These are phyloP conservation scores for Eurotiales sp. DNA, from an alignment of 2,329 filamentous ascomycete genomes.

Conservation along the genomic window DNA sequence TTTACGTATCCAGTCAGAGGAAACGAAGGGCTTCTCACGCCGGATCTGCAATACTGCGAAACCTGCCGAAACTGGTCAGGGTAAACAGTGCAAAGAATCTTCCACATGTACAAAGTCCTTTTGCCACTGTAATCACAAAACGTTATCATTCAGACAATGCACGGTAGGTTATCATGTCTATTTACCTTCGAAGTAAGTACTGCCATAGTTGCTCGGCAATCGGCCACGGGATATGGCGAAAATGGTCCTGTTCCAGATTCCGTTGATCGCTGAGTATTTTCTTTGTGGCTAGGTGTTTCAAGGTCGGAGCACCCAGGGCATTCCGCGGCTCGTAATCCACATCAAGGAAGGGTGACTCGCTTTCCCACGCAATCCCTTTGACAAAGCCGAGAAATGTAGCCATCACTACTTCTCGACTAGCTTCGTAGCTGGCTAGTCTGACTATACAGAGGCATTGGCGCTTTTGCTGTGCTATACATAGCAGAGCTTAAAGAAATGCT, in stretches of 20 bases:
- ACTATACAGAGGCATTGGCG: background rate
- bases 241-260: conserved; percentile 30
- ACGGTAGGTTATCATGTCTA: too few species aligned
- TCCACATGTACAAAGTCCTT: conserved; percentile 43
- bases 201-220: conserved; percentile 40
- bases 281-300: conserved; percentile 34
- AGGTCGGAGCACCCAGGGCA: conserved; percentile 26
- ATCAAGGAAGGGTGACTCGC: conserved; percentile 35
- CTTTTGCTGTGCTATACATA: background rate
- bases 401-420: conserved; percentile 5
- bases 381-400: conserved; percentile 11
- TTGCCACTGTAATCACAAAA: conserved; percentile 26
- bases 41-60: conserved; percentile 28
- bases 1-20: conserved; percentile 33
- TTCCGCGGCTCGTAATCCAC: conserved; percentile 24
- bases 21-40: conserved; percentile 27
- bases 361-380: conserved; percentile 33
- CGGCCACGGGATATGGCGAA: conserved; percentile 37
- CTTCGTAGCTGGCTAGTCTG: background rate
- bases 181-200: conserved; percentile 32
- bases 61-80: conserved; percentile 30
- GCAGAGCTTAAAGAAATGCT: background rate
- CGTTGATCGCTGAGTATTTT: conserved; percentile 34
- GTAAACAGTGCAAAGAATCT: conserved; percentile 37
- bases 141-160: too few species aligned